These are phyloP conservation scores for Hortaea sp. DNA, from an alignment of 2,329 filamentous ascomycete species.

Conservation along the genomic window DNA sequence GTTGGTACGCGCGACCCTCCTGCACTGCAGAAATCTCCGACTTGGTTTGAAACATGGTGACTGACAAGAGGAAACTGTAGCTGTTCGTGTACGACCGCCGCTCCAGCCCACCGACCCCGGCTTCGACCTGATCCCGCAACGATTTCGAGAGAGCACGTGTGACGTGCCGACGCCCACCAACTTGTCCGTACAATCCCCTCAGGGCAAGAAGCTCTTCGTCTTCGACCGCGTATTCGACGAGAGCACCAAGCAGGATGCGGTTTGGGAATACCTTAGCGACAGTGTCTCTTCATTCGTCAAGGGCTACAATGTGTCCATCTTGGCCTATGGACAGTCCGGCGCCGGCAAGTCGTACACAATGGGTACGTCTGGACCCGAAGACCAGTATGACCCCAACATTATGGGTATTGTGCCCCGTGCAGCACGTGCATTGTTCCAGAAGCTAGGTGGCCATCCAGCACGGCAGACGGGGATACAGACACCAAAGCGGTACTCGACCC, in stretches of 20 bases:
- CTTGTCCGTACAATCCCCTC: constrained; percentile 78
- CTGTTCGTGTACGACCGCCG: constrained; percentile 12
- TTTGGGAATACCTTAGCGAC: constrained; percentile 91
- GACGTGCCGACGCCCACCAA: constrained; percentile 80
- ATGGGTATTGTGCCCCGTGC: constrained; percentile 91
- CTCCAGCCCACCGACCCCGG: constrained; percentile 63
- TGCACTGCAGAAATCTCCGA: constrained; percentile 3
- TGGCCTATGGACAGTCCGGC: constrained; percentile 95
- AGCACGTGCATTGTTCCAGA: constrained; percentile 77
- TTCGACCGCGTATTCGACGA: constrained; percentile 91
- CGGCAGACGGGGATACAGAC: constrained; percentile 60
- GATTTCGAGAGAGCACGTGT: constrained; percentile 87
- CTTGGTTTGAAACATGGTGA: constrained; percentile 1
- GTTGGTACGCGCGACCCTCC: constrained; percentile 59
- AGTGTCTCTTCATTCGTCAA: constrained; percentile 84
- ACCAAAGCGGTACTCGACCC: constrained; percentile 66
- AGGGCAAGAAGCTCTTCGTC: constrained; percentile 89
- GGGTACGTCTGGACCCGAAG: constrained; percentile 80
- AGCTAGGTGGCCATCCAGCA: constrained; percentile 61
- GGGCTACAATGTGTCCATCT: constrained; percentile 94
- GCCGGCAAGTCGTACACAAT: constrained; percentile 98
- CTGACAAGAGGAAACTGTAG: constrained; percentile 3
- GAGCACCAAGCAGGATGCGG: constrained; percentile 71
- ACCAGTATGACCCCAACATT: constrained; percentile 33
- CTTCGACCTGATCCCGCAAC: constrained; percentile 87